Conservation (phyloP, 352 stramenopile genomes). For the Phytopythium helicoides region DNA sequence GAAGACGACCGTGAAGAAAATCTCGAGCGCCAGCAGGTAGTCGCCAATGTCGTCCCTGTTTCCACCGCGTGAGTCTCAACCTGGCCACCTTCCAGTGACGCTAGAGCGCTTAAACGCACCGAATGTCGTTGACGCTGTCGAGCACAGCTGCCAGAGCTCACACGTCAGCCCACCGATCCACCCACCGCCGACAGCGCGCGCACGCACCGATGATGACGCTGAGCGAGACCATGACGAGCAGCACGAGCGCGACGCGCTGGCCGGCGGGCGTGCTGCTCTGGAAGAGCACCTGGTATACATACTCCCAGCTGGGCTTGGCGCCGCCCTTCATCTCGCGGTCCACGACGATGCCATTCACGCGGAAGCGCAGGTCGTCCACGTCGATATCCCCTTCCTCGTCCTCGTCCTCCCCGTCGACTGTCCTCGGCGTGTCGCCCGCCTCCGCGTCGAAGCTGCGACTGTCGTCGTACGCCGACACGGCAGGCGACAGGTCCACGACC, state of each 20-base stretch:
- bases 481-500: conserved; percentile 3
- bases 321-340: conserved; percentile 70
- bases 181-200: not conserved
- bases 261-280: conserved; percentile 66
- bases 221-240: conserved; percentile 68
- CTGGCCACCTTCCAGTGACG: not conserved
- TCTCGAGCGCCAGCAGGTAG: conserved; percentile 64
- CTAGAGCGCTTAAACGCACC: conserved; percentile 17
- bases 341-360: conserved; percentile 75
- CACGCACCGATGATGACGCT: conserved; percentile 59
- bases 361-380: conserved; percentile 43
- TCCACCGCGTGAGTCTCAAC: not conserved
- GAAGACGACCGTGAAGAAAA: conserved; percentile 83
- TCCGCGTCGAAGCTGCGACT: conserved; percentile 7
- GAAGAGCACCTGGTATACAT: conserved; percentile 73
- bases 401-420: not conserved
- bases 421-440: conserved; percentile 3
- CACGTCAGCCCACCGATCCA: not conserved
- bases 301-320: conserved; percentile 58
- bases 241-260: conserved; percentile 57
- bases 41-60: conserved; percentile 53
- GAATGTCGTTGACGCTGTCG: conserved; percentile 67
- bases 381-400: conserved; percentile 6
- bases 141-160: conserved; percentile 39
- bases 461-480: conserved; percentile 3